phyloP scores from a whole-genome alignment of 2,329 filamentous ascomycete species.

The Thielaviopsis cerberus region DNA sequence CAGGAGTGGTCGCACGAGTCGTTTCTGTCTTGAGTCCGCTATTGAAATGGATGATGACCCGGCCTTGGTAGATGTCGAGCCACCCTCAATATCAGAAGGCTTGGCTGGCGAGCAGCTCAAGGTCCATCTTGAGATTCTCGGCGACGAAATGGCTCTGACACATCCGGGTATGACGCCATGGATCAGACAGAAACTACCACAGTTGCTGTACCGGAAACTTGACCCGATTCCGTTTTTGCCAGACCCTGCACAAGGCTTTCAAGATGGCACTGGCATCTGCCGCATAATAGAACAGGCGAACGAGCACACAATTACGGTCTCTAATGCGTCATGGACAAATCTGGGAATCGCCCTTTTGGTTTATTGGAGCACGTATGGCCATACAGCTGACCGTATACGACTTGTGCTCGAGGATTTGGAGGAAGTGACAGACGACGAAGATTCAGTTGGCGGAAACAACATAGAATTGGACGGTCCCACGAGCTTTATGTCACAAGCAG shows the following conservation, averaged over 20 bases:
- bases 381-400: conserved; percentile 4
- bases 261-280: not conserved
- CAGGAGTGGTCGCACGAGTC: conserved; percentile 35
- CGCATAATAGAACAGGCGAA: not conserved
- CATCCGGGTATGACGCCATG: conserved; percentile 44
- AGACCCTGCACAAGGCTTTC: conserved; percentile 26
- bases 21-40: conserved; percentile 47
- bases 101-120: conserved; percentile 45
- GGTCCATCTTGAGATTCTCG: conserved; percentile 31
- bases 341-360: conserved; percentile 20
- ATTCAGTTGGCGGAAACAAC: not conserved
- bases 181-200: conserved; percentile 31
- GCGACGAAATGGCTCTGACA: conserved; percentile 36
- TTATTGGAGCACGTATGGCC: conserved; percentile 13
- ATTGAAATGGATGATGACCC: conserved; percentile 51
- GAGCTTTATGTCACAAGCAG: not conserved
- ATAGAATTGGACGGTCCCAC: not conserved
- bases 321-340: conserved; percentile 18
- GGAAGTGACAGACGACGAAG: conserved; percentile 3
- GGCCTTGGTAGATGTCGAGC: conserved; percentile 40
- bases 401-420: conserved; percentile 3
- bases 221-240: conserved; percentile 46
- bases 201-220: conserved; percentile 32
- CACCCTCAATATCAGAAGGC: conserved; percentile 42
- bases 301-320: conserved; percentile 2